Evolutionary conservation across 2,329 filamentous ascomycete genomes (phyloP), one percentile per base, ranked within the genome.

Genomic region (Colletotrichum musae): DNA sequence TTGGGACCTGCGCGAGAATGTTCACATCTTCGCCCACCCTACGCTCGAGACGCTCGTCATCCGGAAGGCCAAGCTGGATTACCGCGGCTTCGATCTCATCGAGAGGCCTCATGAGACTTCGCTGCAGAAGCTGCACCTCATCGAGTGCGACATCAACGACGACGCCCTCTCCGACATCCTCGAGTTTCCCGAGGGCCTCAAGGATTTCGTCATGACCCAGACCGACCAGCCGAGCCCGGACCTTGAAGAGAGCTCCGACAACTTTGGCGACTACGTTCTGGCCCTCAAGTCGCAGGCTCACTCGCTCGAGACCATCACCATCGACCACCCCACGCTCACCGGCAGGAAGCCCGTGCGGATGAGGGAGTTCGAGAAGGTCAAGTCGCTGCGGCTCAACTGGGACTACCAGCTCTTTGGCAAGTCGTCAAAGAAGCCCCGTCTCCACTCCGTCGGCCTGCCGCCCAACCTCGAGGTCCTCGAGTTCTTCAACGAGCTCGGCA

Each of bases 1-100:
- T 74, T 86, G 84, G 84, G 84, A 86, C 71, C 77, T 86, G 47
- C 83, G 82, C 67, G 83, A 85, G 68, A 86, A 85, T 71, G 86
- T 86, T 54, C 83, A 86, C 75, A 84, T 86, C 58, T 86, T 86
- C 68, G 78, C 82, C 4, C 84, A 86, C 57, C 84, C 84, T 0
- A 84, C 83, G 0, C 79, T 86, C 21, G 84, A 86, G 72, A 80
- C 76, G 5, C 80, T 86, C 4, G 78, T 79, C 53, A 83, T 86
- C 57, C 78, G 77, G 53, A 75, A 80, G n/a, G 84, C 84, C 12
- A 82, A 80, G 70, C 78, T 86, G 4, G 84, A 84, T 60, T 77
- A 85, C 63, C 80, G 80, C 0, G 84, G 84, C 3, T 86, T 86
- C 54, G 83, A 86, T 67, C 77, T 80, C 18, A 81, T 85, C 10